Evolutionary conservation across 768 basidiomycete species (phyloP).

Genomic region (Russula emetica): DNA sequence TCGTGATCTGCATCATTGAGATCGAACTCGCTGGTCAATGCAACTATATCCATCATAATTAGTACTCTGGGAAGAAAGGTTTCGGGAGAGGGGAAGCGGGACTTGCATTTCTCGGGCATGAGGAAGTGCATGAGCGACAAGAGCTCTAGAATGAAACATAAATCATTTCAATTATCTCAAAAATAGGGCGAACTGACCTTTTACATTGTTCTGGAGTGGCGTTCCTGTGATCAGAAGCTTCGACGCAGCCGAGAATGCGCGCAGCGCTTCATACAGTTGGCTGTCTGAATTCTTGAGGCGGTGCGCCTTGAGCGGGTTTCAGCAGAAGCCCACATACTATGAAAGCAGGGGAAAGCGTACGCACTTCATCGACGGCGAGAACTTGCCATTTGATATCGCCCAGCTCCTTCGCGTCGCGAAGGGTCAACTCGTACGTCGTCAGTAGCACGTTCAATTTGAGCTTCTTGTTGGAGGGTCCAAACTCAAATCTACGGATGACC

Average conservation of each 20-base stretch:
- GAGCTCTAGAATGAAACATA: slow-evolving; percentile 54
- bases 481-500: slow-evolving; percentile 89
- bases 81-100: not conserved
- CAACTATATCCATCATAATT: slow-evolving; percentile 49
- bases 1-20: slow-evolving; percentile 91
- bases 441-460: slow-evolving; percentile 96
- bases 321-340: not conserved
- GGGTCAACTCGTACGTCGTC: slow-evolving; percentile 93
- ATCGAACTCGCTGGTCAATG: slow-evolving; percentile 93
- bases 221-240: slow-evolving; percentile 98
- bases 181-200: slow-evolving; percentile 51
- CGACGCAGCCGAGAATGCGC: slow-evolving; percentile 82
- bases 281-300: slow-evolving; percentile 97
- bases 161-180: slow-evolving; percentile 21
- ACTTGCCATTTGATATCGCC: slow-evolving; percentile 97
- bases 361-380: slow-evolving; percentile 90
- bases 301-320: slow-evolving; percentile 61
- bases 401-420: slow-evolving; percentile 86
- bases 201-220: slow-evolving; percentile 97
- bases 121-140: slow-evolving; percentile 98
- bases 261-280: slow-evolving; percentile 91
- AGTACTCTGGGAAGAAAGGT: not conserved
- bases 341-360: slow-evolving; percentile 28
- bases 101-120: slow-evolving; percentile 94
- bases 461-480: slow-evolving; percentile 81